Evolutionary conservation across 768 basidiomycete species (phyloP).

Genomic region (Amanita phalloides): DNA sequence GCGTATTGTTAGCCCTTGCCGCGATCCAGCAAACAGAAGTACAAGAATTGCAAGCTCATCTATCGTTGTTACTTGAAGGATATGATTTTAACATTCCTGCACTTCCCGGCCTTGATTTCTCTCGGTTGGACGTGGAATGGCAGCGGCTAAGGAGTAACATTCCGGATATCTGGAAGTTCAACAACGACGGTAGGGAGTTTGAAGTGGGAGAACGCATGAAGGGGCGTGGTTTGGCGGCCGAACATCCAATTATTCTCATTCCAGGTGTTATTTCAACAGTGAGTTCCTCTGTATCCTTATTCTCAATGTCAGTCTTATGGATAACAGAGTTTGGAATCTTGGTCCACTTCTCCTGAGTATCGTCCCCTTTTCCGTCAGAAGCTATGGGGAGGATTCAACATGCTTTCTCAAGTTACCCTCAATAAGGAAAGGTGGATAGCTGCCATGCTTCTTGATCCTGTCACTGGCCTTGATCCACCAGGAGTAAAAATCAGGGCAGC

Average conservation of each 20-base stretch:
- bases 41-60: slow-evolving; percentile 56
- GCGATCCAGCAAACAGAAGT: slow-evolving; percentile 60
- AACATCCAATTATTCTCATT: slow-evolving; percentile 76
- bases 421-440: slow-evolving; percentile 85
- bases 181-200: slow-evolving; percentile 73
- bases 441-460: slow-evolving; percentile 83
- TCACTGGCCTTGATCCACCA: slow-evolving; percentile 84
- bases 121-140: slow-evolving; percentile 67
- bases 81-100: slow-evolving; percentile 60
- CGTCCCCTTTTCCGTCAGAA: slow-evolving; percentile 89
- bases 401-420: slow-evolving; percentile 76
- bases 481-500: slow-evolving; percentile 83
- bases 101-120: slow-evolving; percentile 55
- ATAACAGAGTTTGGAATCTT: slow-evolving; percentile 73
- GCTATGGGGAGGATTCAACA: slow-evolving; percentile 68
- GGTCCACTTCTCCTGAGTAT: slow-evolving; percentile 83
- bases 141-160: slow-evolving; percentile 52
- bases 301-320: background rate
- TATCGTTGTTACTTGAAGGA: slow-evolving; percentile 55
- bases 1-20: slow-evolving; percentile 49
- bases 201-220: slow-evolving; percentile 63
- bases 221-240: slow-evolving; percentile 50
- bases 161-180: slow-evolving; percentile 76
- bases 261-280: slow-evolving; percentile 89
- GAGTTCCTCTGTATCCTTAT: slow-evolving; percentile 12